These are phyloP conservation scores for Globisporangium camurandrum DNA, from an alignment of 352 stramenopile genomes.

Conservation along the genomic window DNA sequence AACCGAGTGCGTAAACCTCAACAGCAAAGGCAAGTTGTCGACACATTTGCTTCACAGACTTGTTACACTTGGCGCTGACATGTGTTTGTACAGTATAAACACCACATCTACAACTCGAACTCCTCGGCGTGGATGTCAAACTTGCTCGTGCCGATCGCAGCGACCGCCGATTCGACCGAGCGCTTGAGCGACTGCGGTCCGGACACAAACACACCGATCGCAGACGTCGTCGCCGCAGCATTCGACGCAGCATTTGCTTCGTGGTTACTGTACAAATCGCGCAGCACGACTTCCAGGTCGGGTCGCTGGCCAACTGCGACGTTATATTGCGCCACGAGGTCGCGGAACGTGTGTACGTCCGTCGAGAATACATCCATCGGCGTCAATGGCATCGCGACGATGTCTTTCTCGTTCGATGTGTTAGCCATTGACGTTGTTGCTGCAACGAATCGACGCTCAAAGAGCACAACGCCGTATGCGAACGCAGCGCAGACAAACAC, in stretches of 20 bases:
- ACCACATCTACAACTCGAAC: slow-evolving; percentile 22
- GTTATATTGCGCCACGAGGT: slow-evolving; percentile 24
- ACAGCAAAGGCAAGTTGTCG: too few relatives aligned
- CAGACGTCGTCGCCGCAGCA: neutral
- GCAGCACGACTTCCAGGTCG: slow-evolving; percentile 21
- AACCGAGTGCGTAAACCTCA: too few relatives aligned
- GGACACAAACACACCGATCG: slow-evolving; percentile 17
- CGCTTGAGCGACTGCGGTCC: slow-evolving; percentile 13
- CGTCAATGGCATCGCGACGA: neutral
- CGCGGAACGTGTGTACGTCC: slow-evolving; percentile 14
- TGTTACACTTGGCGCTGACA: too few relatives aligned
- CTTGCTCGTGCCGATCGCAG: slow-evolving; percentile 9
- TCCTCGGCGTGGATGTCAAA: slow-evolving; percentile 20
- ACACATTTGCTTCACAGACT: too few relatives aligned
- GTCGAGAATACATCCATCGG: neutral
- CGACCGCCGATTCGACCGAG: slow-evolving; percentile 9
- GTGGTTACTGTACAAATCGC: slow-evolving; percentile 17
- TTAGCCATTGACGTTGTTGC: neutral
- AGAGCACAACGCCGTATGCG: slow-evolving; percentile 1
- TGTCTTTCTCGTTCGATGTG: neutral
- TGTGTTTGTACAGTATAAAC: too few relatives aligned
- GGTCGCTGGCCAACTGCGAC: slow-evolving; percentile 20
- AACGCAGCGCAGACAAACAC: slow-evolving; percentile 1
- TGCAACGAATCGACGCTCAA: neutral
- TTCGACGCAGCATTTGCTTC: neutral